Evolutionary conservation across 768 basidiomycete species (phyloP), one percentile per base, ranked within the genome.

Genomic region (Coprinopsis sp.): DNA sequence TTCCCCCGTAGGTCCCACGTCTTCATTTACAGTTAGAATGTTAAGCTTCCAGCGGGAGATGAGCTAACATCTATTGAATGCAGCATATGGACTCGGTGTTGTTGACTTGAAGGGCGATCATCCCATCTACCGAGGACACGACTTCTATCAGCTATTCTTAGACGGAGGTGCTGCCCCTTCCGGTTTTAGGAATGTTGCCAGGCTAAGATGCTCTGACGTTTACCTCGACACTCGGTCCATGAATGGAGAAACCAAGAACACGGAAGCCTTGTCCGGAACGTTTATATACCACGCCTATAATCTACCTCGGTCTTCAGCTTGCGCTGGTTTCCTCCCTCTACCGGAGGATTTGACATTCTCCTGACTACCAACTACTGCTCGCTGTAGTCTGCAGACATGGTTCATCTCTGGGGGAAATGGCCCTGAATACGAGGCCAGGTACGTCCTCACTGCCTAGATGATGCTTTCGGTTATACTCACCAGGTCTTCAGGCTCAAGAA

Each of bases 401-500:
- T 37, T 14, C 23, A 14, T 25, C 34, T 33, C 43, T 44, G 33
- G 44, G 24, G 34, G 24, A 16, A 46, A 37, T 28, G 34, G 44
- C 11, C 30, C 33, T 36, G 44, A 46, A 36, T 46, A 46, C 44
- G 33, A 47, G 13, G 24, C 34, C 6, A 37, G 46, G 46, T 39
- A 34, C 37, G 33, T 24, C 6, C 16, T n/a, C 14, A 4, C 27
- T 14, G 16, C n/a, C 8, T 33, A 36, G 10, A 2, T 43, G 7
- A 27, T 25, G 28, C 44, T 44, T 29, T 40, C 63, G 61, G 23
- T 39, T 24, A 21, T 24, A n/a, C 13, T 46, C 24, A 19, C 37
- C 16, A 30, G 18, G 16, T 11, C 22, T 21, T 8, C 34, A 76
- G 76, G 49, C 58, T 72, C 37, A 58, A 60, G 29, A 69, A 62